These are phyloP conservation scores for Claviceps pazoutovae DNA, from an alignment of 2,329 filamentous ascomycete species.

Conservation along the genomic window DNA sequence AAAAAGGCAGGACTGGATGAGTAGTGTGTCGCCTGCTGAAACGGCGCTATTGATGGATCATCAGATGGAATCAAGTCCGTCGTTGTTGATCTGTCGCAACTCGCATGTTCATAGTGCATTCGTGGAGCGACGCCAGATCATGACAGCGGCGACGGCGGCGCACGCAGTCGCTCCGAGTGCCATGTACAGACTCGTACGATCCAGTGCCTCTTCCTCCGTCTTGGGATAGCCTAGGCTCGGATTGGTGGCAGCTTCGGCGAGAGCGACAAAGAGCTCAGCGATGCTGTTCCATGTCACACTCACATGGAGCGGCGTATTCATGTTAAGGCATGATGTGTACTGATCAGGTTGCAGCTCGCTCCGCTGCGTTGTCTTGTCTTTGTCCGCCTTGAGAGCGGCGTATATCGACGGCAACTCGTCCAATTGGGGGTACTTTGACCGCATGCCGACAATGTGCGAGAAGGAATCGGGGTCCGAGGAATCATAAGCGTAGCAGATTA, in stretches of 20 bases:
- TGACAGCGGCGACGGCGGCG: constrained; percentile 46
- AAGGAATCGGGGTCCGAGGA: constrained; percentile 95
- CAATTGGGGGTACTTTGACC: constrained; percentile 66
- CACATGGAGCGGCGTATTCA: constrained; percentile 85
- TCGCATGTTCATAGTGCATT: constrained; percentile 23
- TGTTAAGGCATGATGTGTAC: constrained; percentile 72
- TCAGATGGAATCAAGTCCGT: background rate
- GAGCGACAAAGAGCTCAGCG: constrained; percentile 78
- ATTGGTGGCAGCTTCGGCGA: constrained; percentile 84
- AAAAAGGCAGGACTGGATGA: constrained; percentile 2
- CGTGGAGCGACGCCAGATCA: constrained; percentile 49
- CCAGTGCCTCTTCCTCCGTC: constrained; percentile 70
- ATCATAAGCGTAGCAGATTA: constrained; percentile 92
- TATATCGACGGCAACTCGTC: constrained; percentile 87
- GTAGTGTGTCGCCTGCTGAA: background rate
- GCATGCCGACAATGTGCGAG: constrained; percentile 72
- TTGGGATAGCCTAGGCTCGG: constrained; percentile 82
- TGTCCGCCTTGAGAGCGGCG: constrained; percentile 85
- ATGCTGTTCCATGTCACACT: constrained; percentile 92
- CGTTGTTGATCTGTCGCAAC: background rate
- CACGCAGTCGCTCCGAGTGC: constrained; percentile 61
- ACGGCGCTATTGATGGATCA: background rate
- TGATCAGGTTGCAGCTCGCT: constrained; percentile 83
- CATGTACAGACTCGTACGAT: constrained; percentile 75
- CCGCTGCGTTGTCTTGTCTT: constrained; percentile 92